Evolutionary conservation across 495 filamentous ascomycete species (phyloP).

Genomic region (Podospora australis): DNA sequence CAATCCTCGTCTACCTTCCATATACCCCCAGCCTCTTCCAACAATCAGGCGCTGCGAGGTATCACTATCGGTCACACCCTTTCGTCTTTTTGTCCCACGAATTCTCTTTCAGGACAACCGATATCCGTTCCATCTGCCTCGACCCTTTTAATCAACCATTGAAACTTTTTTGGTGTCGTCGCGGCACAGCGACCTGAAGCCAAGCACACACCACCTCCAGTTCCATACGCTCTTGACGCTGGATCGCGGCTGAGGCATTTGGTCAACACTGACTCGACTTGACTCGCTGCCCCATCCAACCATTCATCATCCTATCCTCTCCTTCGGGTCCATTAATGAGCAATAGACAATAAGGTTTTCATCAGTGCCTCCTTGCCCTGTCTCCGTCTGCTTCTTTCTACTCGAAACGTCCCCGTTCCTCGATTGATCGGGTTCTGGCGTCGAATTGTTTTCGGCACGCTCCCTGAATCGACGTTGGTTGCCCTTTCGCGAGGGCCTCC

Average conservation of each 20-base stretch:
- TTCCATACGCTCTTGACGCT: too few species aligned
- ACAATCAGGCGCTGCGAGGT: conserved; percentile 20
- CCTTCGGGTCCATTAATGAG: background rate
- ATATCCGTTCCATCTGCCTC: conserved; percentile 2
- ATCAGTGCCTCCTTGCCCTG: background rate
- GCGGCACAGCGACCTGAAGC: conserved; percentile 7
- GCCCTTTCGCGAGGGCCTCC: background rate
- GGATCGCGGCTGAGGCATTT: conserved; percentile 30
- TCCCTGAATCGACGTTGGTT: conserved; percentile 5
- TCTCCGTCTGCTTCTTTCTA: background rate
- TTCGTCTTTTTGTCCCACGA: conserved; percentile 9
- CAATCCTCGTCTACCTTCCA: conserved; percentile 8
- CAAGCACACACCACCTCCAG: background rate
- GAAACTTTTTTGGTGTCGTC: too few species aligned
- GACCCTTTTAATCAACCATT: too few species aligned
- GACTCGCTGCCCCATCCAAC: conserved; percentile 13
- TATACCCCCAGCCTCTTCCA: conserved; percentile 28
- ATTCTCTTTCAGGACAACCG: conserved; percentile 5
- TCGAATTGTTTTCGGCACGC: background rate
- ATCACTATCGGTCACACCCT: conserved; percentile 16
- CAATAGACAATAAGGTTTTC: too few species aligned
- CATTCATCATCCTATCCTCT: conserved; percentile 1
- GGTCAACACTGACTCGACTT: conserved; percentile 17
- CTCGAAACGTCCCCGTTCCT: background rate
- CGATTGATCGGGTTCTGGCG: background rate